Conservation (phyloP, 2,329 filamentous ascomycete genomes). For the Fusarium sp. region DNA sequence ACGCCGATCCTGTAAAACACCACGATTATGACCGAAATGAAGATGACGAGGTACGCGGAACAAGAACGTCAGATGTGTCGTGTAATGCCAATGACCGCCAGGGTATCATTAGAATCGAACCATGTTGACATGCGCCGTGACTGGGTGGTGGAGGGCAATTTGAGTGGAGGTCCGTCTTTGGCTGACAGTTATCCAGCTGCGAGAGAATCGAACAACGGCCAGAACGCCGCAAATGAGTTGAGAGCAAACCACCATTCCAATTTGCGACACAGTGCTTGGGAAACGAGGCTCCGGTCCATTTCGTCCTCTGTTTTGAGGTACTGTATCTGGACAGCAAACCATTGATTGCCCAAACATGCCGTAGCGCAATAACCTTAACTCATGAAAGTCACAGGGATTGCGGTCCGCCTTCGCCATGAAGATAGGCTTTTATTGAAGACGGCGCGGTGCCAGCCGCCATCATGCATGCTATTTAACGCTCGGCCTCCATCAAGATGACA, state of each 20-base stretch:
- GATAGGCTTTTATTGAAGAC: background rate
- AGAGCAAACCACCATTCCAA: conserved; percentile 13
- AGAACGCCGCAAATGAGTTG: conserved; percentile 25
- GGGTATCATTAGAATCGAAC: conserved; percentile 33
- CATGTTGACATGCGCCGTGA: conserved; percentile 31
- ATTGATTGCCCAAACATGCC: background rate
- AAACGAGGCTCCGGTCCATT: background rate
- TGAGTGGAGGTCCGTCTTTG: conserved; percentile 27
- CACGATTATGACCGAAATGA: background rate
- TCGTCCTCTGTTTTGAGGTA: conserved; percentile 1
- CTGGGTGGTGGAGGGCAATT: conserved; percentile 19
- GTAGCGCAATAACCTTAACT: background rate
- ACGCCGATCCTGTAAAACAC: background rate
- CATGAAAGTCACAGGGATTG: conserved; percentile 1
- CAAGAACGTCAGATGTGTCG: background rate
- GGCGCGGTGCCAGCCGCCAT: conserved; percentile 7
- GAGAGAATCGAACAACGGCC: conserved; percentile 29
- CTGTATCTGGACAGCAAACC: background rate
- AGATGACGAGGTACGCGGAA: background rate
- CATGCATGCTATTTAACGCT: conserved; percentile 34
- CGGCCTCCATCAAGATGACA: background rate
- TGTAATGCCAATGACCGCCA: conserved; percentile 15
- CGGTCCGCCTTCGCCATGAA: conserved; percentile 1
- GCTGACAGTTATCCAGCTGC: conserved; percentile 14
- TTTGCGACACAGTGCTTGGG: conserved; percentile 14